phyloP scores from a whole-genome alignment of 441 rosid genomes.

The Adansonia madagascariensis region DNA sequence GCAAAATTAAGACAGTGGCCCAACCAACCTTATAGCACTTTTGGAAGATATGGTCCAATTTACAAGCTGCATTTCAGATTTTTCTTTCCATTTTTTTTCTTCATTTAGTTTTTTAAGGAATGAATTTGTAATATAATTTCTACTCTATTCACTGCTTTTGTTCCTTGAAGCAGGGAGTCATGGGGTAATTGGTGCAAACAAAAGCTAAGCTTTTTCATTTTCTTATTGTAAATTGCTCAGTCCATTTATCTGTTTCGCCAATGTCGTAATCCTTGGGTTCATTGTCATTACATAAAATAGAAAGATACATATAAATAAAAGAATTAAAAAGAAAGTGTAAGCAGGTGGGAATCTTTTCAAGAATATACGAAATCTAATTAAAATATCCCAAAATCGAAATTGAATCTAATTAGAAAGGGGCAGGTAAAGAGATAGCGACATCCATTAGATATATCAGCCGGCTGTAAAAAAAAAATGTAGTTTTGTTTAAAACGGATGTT shows the following conservation, averaged over 20 bases:
- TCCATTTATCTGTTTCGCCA: not conserved
- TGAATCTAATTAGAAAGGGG: not conserved
- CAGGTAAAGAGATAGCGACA: not conserved
- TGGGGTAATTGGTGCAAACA: not conserved
- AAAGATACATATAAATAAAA: not conserved
- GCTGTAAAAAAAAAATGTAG: not conserved
- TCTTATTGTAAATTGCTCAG: not conserved
- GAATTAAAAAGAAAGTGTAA: not conserved
- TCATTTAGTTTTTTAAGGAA: not conserved
- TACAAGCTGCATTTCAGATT: not conserved
- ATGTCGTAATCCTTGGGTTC: not conserved
- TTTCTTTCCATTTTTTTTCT: not conserved
- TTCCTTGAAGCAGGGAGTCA: not conserved
- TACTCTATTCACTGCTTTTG: not conserved
- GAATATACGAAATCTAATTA: not conserved
- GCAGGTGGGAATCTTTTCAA: slow-evolving; percentile 2
- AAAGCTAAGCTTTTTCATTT: not conserved
- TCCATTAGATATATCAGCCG: not conserved
- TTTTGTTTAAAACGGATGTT: no score
- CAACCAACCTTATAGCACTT: not conserved
- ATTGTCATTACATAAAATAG: not conserved
- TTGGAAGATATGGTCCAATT: not conserved
- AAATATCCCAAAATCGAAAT: not conserved
- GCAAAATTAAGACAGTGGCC: not conserved
- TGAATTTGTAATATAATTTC: not conserved